Base-by-base conservation (phyloP, 495 filamentous ascomycete species). In the Entonaema liquescens region DNA sequence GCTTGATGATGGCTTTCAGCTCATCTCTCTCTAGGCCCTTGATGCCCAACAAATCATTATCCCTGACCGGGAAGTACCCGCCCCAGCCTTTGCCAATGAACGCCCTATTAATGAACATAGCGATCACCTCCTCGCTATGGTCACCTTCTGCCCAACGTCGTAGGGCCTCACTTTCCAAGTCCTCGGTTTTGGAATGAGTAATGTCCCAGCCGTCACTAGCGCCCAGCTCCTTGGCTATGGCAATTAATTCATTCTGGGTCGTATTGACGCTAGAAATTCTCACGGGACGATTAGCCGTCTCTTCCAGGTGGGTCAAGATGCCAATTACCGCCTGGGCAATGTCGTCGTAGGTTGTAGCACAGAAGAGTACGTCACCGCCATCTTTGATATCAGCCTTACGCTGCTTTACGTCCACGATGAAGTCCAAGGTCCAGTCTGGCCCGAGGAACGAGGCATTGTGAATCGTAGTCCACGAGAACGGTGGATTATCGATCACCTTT, bases 391-490 rank as follows among this genome's bases (percentile, higher is more conserved):
- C 70, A n/a, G 70, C 70, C 42, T 62, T 68, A 25, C 70, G 70
- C 44, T 73, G 21, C 65, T 73, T 73, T 42, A 73, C 65, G 52
- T 73, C 70, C 65, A 73, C 70, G 61, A 73, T 73, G 58, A 73
- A 73, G 31, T 68, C 70, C n/a, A 73, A 29, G 8, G 70, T 73
- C 70, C 70, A 73, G 28, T 73, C 70, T 0, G 70, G 70, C 9
- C 70, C 81, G 9, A 83, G 62, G 62, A 83, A 82, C 1, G 75
- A 76, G 0, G 85, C 85, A 17, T 60, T 86, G 17, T 78, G 68
- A 13, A 88, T 64, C 0, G 76, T 38, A 1, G 82, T 84, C 68
- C 83, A 89, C 1, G 75, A 81, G 17, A 89, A 77, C 7, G 73
- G 72, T 3, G 74, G 72, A 28, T 79, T 75, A 25, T 74, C 66